These are phyloP conservation scores for Hypoxylon sp. DNA, from an alignment of 2,329 filamentous ascomycete genomes.

Conservation along the genomic window DNA sequence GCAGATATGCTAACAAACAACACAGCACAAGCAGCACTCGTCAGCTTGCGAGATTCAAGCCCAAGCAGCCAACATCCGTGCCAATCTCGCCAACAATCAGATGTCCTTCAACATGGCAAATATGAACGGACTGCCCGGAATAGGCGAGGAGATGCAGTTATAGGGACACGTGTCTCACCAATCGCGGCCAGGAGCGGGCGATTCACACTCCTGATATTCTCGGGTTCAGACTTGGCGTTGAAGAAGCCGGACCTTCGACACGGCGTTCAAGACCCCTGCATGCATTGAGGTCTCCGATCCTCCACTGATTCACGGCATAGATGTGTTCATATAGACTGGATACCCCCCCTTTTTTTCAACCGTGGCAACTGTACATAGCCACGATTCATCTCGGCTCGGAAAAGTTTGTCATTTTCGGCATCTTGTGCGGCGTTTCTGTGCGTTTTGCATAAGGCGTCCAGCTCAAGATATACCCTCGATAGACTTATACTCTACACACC, in stretches of 20 bases:
- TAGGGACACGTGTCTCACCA: slow-evolving; percentile 30
- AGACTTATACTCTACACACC: slow-evolving; percentile 38
- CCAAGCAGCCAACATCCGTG: slow-evolving; percentile 61
- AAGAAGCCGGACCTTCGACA: slow-evolving; percentile 14
- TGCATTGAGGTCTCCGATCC: slow-evolving; percentile 28
- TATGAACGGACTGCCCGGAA: slow-evolving; percentile 63
- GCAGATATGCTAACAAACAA: slow-evolving; percentile 51
- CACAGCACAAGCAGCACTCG: slow-evolving; percentile 81
- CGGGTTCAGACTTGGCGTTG: not conserved
- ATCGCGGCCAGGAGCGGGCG: not conserved
- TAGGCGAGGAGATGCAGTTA: slow-evolving; percentile 65
- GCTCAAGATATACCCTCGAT: slow-evolving; percentile 46
- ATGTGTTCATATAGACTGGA: slow-evolving; percentile 51
- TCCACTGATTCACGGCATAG: slow-evolving; percentile 47
- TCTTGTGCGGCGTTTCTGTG: slow-evolving; percentile 47
- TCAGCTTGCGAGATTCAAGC: slow-evolving; percentile 90
- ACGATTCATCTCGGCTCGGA: slow-evolving; percentile 45
- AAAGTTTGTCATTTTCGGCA: slow-evolving; percentile 48
- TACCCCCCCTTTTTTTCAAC: slow-evolving; percentile 44
- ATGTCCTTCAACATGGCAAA: slow-evolving; percentile 50
- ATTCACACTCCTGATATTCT: not conserved
- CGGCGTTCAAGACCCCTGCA: slow-evolving; percentile 18
- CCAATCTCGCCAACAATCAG: slow-evolving; percentile 51
- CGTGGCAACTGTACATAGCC: slow-evolving; percentile 40
- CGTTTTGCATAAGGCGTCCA: slow-evolving; percentile 47